Evolutionary conservation across 345 rosid genomes (phyloP), one percentile per base, ranked within the genome.

Genomic region (Hibiscus mutabilis): DNA sequence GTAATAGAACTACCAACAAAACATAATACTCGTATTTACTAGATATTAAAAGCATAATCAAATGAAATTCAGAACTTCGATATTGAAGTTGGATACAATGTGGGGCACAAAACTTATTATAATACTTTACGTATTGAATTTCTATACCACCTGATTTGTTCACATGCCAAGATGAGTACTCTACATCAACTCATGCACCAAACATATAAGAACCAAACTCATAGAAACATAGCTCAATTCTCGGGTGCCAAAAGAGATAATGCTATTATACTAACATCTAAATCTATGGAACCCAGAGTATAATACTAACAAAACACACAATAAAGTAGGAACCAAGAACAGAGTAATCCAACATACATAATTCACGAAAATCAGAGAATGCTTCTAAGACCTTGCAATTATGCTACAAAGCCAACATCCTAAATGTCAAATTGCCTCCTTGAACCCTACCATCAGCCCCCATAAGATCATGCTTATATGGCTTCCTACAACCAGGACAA

Each of bases 121-220:
- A 77, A 77, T 76, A 62, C 35, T 76, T 76, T 71, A 78, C 81
- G 82, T 42, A 42, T 42, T 80, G 78, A 79, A 79, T 81, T 84
- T 80, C 85, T 90, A 86, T 92, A 82, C 84, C 87, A 76, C 79
- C 82, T 84, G 84, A 82, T 88, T 75, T 84, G 91, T 87, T 86
- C 88, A 86, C 89, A 87, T 57, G 82, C 77, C 84, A 80, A 73
- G 57, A 59, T 5, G 67, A 81, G 85, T 81, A 74, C 82, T 86
- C 92, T 88, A 88, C 87, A 88, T 80, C 79, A 83, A 78, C 86
- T 69, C 73, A 81, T 75, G 84, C 91, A 84, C 85, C 86, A 82
- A 71, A 82, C 67, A 77, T 70, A 78, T 78, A 75, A 78, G 84
- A 83, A 85, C 80, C 80, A 79, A 71, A 82, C 82, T 83, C 52